A percentile compares a stretch with the other conserved stretches of the same genome.
Conservation (phyloP, 495 filamentous ascomycete species). For the Aspergillus homomorphus region DNA sequence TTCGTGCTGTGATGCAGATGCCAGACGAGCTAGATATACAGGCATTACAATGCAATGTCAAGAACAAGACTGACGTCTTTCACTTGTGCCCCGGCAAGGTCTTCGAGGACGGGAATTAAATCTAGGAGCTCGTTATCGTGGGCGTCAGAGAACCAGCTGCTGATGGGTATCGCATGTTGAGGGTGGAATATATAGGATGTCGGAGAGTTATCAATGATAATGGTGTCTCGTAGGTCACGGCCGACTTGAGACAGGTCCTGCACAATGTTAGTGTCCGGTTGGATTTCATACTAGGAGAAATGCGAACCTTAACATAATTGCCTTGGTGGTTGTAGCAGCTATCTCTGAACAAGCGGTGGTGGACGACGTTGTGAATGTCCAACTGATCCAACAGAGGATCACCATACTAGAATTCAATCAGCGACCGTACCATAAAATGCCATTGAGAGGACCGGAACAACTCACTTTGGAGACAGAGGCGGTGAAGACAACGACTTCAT, state of each 20-base stretch:
- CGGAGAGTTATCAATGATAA: constrained; percentile 99
- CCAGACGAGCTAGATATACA: constrained; percentile 33
- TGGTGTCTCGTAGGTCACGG: constrained; percentile 92
- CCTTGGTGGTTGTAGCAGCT: constrained; percentile 99
- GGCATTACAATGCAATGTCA: constrained; percentile 78
- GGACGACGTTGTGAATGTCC: constrained; percentile 95
- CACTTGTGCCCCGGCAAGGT: constrained; percentile 82
- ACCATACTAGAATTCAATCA: constrained; percentile 65
- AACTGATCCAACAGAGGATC: constrained; percentile 95
- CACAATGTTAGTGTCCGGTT: constrained; percentile 8
- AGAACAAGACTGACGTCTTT: constrained; percentile 96
- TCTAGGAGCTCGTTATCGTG: constrained; percentile 99
- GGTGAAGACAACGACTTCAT: constrained; percentile 98
- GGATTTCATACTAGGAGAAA: background rate
- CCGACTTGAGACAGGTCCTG: constrained; percentile 94
- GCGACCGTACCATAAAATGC: background rate
- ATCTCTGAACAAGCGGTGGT: constrained; percentile 94
- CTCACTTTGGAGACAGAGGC: constrained; percentile 96
- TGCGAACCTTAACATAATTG: constrained; percentile 87
- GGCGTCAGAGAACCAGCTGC: constrained; percentile 99
- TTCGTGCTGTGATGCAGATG: constrained; percentile 34
- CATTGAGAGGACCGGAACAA: background rate
- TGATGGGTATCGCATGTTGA: constrained; percentile 98
- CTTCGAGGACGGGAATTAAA: constrained; percentile 96
- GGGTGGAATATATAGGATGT: constrained; percentile 99